A percentile compares a stretch with the other conserved stretches of the same genome.
Evolutionary conservation across 2,329 filamentous ascomycete species (phyloP).

Genomic region (Colletotrichum godetiae): DNA sequence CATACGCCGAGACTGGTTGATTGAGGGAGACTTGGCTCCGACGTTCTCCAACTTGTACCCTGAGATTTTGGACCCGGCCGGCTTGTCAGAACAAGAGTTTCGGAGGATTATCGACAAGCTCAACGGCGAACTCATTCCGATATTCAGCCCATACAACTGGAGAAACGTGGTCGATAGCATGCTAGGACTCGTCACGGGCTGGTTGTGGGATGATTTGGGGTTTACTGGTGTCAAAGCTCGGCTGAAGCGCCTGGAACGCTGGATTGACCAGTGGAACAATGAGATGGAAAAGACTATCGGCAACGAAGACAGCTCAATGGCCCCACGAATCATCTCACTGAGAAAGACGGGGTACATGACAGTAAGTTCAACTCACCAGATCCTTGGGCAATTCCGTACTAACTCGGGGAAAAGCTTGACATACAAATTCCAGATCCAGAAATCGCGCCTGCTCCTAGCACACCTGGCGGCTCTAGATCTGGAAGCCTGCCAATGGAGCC

Average conservation of each 20-base stretch:
- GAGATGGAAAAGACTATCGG: conserved; percentile 70
- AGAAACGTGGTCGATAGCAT: conserved; percentile 84
- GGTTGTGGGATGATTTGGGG: conserved; percentile 94
- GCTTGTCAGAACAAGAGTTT: conserved; percentile 88
- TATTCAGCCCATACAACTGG: conserved; percentile 81
- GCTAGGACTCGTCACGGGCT: conserved; percentile 86
- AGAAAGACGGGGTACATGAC: conserved; percentile 90
- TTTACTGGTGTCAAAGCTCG: conserved; percentile 79
- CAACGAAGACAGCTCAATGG: conserved; percentile 60
- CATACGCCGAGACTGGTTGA: conserved; percentile 90
- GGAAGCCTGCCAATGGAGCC: conserved; percentile 32
- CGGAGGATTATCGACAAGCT: conserved; percentile 83
- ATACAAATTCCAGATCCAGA: conserved; percentile 86
- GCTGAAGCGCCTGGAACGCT: conserved; percentile 77
- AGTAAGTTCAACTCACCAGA: conserved; percentile 59
- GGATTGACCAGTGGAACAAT: conserved; percentile 88
- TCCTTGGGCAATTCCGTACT: conserved; percentile 34
- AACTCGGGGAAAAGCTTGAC: conserved; percentile 70
- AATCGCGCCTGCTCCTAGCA: conserved; percentile 66
- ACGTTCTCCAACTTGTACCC: conserved; percentile 96
- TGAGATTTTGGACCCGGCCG: conserved; percentile 88
- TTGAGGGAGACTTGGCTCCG: conserved; percentile 88
- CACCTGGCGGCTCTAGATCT: conserved; percentile 37
- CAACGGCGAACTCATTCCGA: conserved; percentile 80
- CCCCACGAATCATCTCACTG: conserved; percentile 81